phyloP scores from a whole-genome alignment of 1,284 basidiomycete species.

The Xanthoconium separans region DNA sequence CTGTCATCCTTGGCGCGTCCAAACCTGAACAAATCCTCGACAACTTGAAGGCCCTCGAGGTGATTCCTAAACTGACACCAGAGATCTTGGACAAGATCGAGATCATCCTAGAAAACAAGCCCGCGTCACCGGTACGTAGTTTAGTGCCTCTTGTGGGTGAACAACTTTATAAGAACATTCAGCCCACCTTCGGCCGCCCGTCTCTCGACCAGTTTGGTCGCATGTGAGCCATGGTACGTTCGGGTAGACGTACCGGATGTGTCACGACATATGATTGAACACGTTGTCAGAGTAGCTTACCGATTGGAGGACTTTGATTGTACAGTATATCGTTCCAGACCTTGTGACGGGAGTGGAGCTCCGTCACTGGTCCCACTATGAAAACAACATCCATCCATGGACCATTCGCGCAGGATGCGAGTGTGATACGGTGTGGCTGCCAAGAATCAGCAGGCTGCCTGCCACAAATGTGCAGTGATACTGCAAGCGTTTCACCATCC shows the following conservation, averaged over 20 bases:
- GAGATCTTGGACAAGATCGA: slow-evolving; percentile 56
- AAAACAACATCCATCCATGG: too few relatives aligned
- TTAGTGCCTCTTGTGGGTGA: neutral
- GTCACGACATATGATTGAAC: neutral
- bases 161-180: neutral
- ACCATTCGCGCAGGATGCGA: too few relatives aligned
- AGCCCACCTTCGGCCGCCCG: slow-evolving; percentile 31
- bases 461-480: too few relatives aligned
- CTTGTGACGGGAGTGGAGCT: slow-evolving; percentile 1
- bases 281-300: neutral
- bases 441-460: too few relatives aligned
- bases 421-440: too few relatives aligned
- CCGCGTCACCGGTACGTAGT: slow-evolving; percentile 28
- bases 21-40: slow-evolving; percentile 50
- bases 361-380: neutral
- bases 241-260: neutral
- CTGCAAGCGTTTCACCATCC: too few relatives aligned
- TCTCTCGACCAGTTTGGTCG: slow-evolving; percentile 29
- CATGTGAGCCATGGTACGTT: slow-evolving; percentile 7
- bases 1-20: slow-evolving; percentile 64
- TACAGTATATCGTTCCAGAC: neutral
- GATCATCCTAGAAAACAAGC: slow-evolving; percentile 45
- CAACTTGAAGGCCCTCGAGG: slow-evolving; percentile 62
- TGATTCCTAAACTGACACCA: slow-evolving; percentile 54
- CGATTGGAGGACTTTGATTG: neutral